Conservation (phyloP, 2,329 filamentous ascomycete species). For the Endoconidiophora laricicola region DNA sequence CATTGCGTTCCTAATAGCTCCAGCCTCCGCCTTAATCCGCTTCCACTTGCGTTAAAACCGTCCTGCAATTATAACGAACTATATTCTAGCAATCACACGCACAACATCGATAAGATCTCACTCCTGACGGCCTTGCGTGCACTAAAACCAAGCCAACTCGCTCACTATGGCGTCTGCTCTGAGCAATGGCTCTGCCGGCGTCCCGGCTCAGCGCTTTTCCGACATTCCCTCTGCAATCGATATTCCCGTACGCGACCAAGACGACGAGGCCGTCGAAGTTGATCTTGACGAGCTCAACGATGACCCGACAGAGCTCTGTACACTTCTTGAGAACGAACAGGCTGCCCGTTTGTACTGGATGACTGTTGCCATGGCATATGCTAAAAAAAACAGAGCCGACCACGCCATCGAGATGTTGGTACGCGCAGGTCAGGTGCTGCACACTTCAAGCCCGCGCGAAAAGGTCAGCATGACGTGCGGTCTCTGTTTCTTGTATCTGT, state of each 20-base stretch:
- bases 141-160: neutral
- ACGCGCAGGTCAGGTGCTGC: constrained; percentile 55
- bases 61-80: neutral
- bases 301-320: constrained; percentile 88
- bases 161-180: constrained; percentile 13
- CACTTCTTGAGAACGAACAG: constrained; percentile 83
- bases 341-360: constrained; percentile 92
- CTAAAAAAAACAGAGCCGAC: constrained; percentile 86
- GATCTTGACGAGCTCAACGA: constrained; percentile 81
- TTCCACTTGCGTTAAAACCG: neutral
- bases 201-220: constrained; percentile 40
- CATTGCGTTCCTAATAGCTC: too few species aligned
- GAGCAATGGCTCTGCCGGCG: constrained; percentile 26
- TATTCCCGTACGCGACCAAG: constrained; percentile 47
- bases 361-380: constrained; percentile 91
- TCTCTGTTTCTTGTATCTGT: constrained; percentile 79
- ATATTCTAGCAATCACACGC: neutral
- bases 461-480: constrained; percentile 71
- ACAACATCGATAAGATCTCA: neutral
- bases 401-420: constrained; percentile 60
- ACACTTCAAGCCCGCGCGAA: constrained; percentile 59
- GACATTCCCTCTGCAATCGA: constrained; percentile 50
- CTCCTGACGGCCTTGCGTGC: neutral
- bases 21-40: neutral
- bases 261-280: constrained; percentile 72